Base-by-base conservation (phyloP, 129 eudicot species). In the Chrysanthemum makinoi region DNA sequence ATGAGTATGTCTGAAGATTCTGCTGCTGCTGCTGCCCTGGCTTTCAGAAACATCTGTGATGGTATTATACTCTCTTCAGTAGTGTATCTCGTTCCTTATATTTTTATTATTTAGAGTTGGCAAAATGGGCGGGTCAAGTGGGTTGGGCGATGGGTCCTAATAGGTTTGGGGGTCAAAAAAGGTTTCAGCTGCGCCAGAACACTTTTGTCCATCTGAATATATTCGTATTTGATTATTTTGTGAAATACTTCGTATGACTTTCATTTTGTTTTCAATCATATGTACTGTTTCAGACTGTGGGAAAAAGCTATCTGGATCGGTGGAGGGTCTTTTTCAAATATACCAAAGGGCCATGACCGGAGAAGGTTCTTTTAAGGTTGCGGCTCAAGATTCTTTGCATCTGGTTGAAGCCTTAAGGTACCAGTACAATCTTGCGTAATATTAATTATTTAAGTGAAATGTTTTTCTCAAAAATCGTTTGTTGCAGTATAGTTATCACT, bases 21-120 rank as follows among this genome's bases (percentile, higher is more conserved):
- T 72, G 99, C 97, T 64, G 97, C 99, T 28, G 99, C 97, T 53
- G 99, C 99, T 62, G 88, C 99, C 62, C 66, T 88, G 86, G 99
- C 99, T 48, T 90, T 95, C 76, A 87, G 97, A 72, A 88, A 95
- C 79, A 90, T 95, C 28, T 95, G 99, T 78, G 86, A 88, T 78
- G 96, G 99, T 90, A 86, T 76, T 59, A 2, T n/a, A 9, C 16
- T 59, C 13, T 6, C 15, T 10, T 26, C 17, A 43, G 57, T 47
- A 22, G 46, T 39, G 46, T 8, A 39, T 39, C 46, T 39, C 46
- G 10, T 39, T 39, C 46, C 7, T 39, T 39, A 39, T 39, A 39
- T 39, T 39, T 39, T 10, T 39, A 39, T 39, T 30, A 4, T 12
- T 43, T 20, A 47, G 16, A 65, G 47, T 22, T 65, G 70, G 30